Conservation (phyloP, 2,329 filamentous ascomycete genomes). For the Samsoniella hepiali region DNA sequence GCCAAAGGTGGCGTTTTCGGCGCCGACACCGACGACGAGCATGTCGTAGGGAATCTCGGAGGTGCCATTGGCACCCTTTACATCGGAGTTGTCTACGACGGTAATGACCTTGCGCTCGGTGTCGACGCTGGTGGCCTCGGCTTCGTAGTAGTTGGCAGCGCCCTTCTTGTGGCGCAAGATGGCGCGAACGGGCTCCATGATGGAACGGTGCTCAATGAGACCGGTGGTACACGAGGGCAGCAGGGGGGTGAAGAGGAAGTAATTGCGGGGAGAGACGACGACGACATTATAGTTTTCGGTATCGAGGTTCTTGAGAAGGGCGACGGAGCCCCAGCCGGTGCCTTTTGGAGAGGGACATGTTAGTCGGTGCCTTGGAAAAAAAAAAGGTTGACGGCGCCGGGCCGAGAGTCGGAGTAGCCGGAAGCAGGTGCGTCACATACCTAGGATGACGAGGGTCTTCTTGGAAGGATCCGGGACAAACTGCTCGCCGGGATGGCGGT, state of each 20-base stretch:
- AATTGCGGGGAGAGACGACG: constrained; percentile 96
- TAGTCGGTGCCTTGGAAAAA: not conserved
- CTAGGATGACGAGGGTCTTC: constrained; percentile 95
- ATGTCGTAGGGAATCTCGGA: constrained; percentile 97
- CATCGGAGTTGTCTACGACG: constrained; percentile 88
- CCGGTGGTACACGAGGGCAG: constrained; percentile 97
- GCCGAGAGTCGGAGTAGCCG: constrained; percentile 18
- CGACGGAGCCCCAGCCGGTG: constrained; percentile 93
- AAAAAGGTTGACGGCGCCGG: not conserved
- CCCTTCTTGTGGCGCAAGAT: constrained; percentile 95
- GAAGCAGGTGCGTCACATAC: constrained; percentile 49
- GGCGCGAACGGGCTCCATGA: constrained; percentile 98
- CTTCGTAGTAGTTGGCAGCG: constrained; percentile 94
- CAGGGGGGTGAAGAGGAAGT: constrained; percentile 98
- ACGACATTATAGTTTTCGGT: constrained; percentile 99
- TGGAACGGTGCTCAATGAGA: constrained; percentile 96
- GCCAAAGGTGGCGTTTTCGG: constrained; percentile 97
- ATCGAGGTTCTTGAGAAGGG: constrained; percentile 96
- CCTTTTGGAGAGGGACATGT: constrained; percentile 49
- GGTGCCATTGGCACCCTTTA: constrained; percentile 77
- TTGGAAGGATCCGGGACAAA: constrained; percentile 75
- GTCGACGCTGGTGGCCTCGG: constrained; percentile 93
- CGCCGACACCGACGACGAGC: constrained; percentile 94
- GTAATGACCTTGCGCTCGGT: constrained; percentile 83
- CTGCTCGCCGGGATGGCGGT: constrained; percentile 80